A percentile compares a stretch with the other conserved stretches of the same genome.
These are phyloP conservation scores for Talaromyces liani DNA, from an alignment of 495 filamentous ascomycete species.

Conservation along the genomic window DNA sequence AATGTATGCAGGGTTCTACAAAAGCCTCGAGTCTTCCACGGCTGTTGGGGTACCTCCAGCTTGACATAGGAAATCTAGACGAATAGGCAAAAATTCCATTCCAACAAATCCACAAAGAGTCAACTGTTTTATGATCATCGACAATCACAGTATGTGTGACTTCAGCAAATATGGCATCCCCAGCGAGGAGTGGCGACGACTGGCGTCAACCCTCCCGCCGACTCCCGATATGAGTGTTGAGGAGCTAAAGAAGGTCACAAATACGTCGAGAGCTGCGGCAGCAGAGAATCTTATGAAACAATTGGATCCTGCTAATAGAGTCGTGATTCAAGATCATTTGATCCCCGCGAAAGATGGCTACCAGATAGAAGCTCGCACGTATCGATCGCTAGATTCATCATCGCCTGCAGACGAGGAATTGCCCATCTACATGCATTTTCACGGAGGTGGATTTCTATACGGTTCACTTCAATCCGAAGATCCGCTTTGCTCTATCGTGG, in stretches of 20 bases:
- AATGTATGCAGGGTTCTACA: no score
- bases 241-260: constrained; percentile 19
- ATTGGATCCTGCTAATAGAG: constrained; percentile 11
- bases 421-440: constrained; percentile 41
- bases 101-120: background rate
- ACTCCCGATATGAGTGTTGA: constrained; percentile 16
- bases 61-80: no score
- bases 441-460: constrained; percentile 43
- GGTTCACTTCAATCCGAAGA: constrained; percentile 39
- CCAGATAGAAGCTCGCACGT: constrained; percentile 33
- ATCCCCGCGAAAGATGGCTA: constrained; percentile 34
- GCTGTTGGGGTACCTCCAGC: no score
- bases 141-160: constrained; percentile 23
- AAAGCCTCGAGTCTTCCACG: no score
- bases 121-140: background rate
- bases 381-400: constrained; percentile 25
- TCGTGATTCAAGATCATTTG: constrained; percentile 23
- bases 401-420: constrained; percentile 13
- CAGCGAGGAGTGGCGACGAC: constrained; percentile 33
- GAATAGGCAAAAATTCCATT: no score
- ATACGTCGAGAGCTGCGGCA: constrained; percentile 25
- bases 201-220: constrained; percentile 23
- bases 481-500: constrained; percentile 33
- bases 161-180: constrained; percentile 32
- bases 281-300: constrained; percentile 24